These are phyloP conservation scores for Asclepias syriaca DNA, from an alignment of 257 asterid species.

Conservation along the genomic window DNA sequence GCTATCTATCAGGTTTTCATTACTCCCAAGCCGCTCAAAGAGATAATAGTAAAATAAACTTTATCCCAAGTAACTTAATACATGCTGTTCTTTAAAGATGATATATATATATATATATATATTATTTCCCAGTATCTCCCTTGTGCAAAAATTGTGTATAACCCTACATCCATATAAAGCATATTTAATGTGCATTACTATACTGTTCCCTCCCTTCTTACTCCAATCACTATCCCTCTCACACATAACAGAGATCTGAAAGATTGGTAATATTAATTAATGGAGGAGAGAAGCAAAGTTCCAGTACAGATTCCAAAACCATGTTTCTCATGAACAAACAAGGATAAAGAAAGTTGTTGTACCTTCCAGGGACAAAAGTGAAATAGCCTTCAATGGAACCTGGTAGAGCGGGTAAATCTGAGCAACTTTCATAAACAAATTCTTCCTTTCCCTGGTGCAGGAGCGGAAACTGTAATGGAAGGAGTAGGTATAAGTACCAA, in stretches of 20 bases:
- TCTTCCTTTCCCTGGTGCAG: constrained; percentile 70
- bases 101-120: no score
- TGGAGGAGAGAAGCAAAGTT: not conserved
- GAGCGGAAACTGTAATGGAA: constrained; percentile 64
- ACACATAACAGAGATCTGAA: not conserved
- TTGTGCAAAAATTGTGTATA: no score
- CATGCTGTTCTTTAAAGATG: not conserved
- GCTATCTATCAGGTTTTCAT: not conserved
- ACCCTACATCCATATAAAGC: no score
- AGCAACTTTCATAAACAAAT: constrained; percentile 75
- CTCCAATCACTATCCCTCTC: not conserved
- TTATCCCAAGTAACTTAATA: not conserved
- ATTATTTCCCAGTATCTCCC: not conserved
- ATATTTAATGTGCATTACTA: no score
- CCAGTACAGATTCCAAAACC: not conserved
- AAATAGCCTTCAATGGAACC: constrained; percentile 86
- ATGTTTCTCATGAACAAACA: not conserved
- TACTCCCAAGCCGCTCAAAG: not conserved
- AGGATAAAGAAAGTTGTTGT: constrained; percentile 17
- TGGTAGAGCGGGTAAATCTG: constrained; percentile 32
- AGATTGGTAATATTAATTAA: not conserved
- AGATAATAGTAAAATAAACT: not conserved
- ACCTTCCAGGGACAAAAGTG: constrained; percentile 96
- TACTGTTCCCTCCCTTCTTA: no score
- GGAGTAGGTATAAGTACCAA: not conserved